These are phyloP conservation scores for Backusella sp. DNA, from an alignment of 192 early-diverging fungal genomes.

Conservation along the genomic window DNA sequence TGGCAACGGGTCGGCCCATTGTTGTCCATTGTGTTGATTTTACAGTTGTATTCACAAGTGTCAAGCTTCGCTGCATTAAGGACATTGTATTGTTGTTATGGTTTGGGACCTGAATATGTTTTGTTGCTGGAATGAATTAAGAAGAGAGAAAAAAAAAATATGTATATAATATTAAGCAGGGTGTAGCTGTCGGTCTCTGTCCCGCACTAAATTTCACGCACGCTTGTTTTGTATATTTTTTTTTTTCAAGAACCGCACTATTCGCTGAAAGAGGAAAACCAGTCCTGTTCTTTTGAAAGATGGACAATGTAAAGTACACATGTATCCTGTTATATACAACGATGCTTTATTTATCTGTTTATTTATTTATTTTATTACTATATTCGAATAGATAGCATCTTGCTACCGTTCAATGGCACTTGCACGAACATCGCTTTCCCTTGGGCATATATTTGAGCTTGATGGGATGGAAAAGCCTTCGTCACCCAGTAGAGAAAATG, in stretches of 20 bases:
- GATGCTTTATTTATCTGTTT: not conserved
- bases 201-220: no score
- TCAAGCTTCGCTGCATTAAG: not conserved
- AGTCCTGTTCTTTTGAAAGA: no score
- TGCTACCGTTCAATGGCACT: not conserved
- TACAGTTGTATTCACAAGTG: conserved; percentile 1
- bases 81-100: not conserved
- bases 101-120: not conserved
- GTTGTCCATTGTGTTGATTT: conserved; percentile 1
- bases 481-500: not conserved
- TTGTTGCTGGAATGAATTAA: not conserved
- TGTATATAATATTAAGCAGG: not conserved
- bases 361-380: not conserved
- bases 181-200: not conserved
- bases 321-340: not conserved
- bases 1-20: not conserved
- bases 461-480: conserved; percentile 2
- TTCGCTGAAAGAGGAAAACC: no score
- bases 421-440: conserved; percentile 10
- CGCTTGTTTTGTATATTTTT: no score
- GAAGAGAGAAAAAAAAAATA: not conserved
- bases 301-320: no score
- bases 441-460: conserved; percentile 6
- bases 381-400: not conserved
- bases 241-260: no score